These are phyloP conservation scores for Leavenworthia alabamica DNA, from an alignment of 345 rosid species.

Conservation along the genomic window DNA sequence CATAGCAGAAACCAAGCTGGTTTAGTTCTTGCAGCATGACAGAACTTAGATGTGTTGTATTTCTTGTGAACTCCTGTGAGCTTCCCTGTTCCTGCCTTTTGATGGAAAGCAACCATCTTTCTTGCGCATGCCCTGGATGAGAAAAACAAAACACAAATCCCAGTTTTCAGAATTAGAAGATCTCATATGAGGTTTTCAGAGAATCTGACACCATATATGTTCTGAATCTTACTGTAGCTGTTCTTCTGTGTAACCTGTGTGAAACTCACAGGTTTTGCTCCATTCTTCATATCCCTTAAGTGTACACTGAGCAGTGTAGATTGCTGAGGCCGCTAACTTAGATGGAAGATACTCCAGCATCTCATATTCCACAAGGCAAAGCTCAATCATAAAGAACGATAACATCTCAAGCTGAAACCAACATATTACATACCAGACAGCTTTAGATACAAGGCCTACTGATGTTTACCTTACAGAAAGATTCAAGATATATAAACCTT, in stretches of 20 bases:
- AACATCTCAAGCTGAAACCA: conserved; percentile 71
- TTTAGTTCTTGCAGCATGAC: conserved; percentile 53
- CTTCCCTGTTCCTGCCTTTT: conserved; percentile 57
- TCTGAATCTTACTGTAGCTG: conserved; percentile 38
- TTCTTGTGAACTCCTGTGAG: conserved; percentile 68
- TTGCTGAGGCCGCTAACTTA: conserved; percentile 43
- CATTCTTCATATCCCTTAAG: too few species aligned
- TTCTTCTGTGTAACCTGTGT: conserved; percentile 41
- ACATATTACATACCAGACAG: conserved; percentile 2
- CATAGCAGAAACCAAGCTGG: conserved; percentile 58
- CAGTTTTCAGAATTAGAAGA: background rate
- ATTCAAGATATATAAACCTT: conserved; percentile 46
- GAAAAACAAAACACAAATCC: background rate
- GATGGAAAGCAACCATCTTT: conserved; percentile 69
- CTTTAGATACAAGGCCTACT: background rate
- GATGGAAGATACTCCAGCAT: conserved; percentile 59
- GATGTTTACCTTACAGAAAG: background rate
- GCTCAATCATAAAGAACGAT: conserved; percentile 54
- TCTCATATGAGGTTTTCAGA: background rate
- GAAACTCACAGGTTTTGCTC: too few species aligned
- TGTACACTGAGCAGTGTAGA: too few species aligned
- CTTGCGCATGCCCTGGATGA: conserved; percentile 57
- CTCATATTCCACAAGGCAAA: conserved; percentile 47
- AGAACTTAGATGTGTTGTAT: conserved; percentile 69
- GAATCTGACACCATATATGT: background rate